Evolutionary conservation across 176 grass and related monocot species (phyloP), one percentile per base, ranked within the genome.

Genomic region (Pontederia crassipes): DNA sequence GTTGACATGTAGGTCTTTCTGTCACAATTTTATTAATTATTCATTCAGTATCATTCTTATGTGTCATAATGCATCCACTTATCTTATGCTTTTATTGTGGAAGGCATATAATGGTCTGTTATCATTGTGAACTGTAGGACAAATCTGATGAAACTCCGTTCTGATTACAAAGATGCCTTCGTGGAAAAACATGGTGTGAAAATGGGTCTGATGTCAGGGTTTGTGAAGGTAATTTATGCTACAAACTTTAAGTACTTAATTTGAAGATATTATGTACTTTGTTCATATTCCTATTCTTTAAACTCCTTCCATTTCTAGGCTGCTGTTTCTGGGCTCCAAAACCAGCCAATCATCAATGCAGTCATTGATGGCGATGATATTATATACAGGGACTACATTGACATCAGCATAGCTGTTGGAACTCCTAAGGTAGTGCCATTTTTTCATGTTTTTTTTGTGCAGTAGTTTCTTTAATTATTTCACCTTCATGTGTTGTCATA

Each of bases 311-410:
- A 15, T 55, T 57, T 11, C 13, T 56, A 97, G 92, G 92, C 83
- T 69, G 87, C 87, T 82, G 92, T 97, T 72, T 80, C 83, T 78
- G 87, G 75, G 46, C 84, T 97, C 64, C 78, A 91, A 80, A 88
- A 83, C 76, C 92, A 97, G 61, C 92, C 92, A 49, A 80, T 91
- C n/a, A 86, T 97, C 59, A 97, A 97, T 69, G 92, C 87, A 59
- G 83, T 91, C 58, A 97, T 97, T 12, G 87, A 97, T 15, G 92
- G 92, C 2, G 92, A 97, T 78, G 92, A 97, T 57, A 91, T 97
- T 61, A 90, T 97, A 77, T 91, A 91, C 49, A 83, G 92, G 49
- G 87, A 97, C 73, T 97, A 91, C 2, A 24, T 97, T 14, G 83
- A 88, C 3, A 64, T 97, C 64, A 97, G 92, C 63, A 82, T 88